Base-by-base conservation (phyloP, 2,329 filamentous ascomycete genomes). In the Thyridium curvatum region DNA sequence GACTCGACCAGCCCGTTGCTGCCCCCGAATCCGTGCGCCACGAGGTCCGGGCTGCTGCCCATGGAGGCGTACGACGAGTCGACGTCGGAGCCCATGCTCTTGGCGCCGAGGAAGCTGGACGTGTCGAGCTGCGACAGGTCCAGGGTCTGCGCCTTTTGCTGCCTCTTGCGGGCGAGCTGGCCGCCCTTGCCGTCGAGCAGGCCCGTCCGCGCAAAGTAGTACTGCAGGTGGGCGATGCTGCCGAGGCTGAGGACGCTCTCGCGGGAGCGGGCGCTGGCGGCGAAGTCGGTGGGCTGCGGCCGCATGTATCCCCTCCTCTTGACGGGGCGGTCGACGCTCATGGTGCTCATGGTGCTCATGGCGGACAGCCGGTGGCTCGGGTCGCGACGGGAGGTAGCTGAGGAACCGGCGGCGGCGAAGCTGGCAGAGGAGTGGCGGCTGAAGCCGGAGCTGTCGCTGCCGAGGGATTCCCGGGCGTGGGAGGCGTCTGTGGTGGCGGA, bases 171-270 rank as follows among this genome's bases (percentile, higher is more conserved):
- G 16, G 86, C 83, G 42, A 94, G 67, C 59, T 94, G 85, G 39
- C 80, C 93, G 29, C 90, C 91, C 59, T 96, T 96, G 41, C 91
- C 89, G 55, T 98, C 93, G 37, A 98, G 67, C 46, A 98, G 66
- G 6, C 93, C 93, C 1, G 93, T 98, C 43, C 93, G 76, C 29
- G 93, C 91, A 66, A 98, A 98, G 65, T 97, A 98, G 65, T 97
- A 95, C 62, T 98, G 93, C 55, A 98, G 70, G 66, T 98, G 93
- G 40, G 90, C 88, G 52, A 98, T 98, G 62, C 90, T 96, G 39
- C 93, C 93, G 45, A 98, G 66, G 55, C 88, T 95, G 78, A 97
- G 84, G 48, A 98, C 93, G 57, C 90, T 96, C 60, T 98, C 91
- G 46, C 93, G 77, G 37, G 88, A 88, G 56, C 81, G 82, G 34